Conservation (phyloP, 768 basidiomycete genomes). For the Leccinum olivaceopallidum region DNA sequence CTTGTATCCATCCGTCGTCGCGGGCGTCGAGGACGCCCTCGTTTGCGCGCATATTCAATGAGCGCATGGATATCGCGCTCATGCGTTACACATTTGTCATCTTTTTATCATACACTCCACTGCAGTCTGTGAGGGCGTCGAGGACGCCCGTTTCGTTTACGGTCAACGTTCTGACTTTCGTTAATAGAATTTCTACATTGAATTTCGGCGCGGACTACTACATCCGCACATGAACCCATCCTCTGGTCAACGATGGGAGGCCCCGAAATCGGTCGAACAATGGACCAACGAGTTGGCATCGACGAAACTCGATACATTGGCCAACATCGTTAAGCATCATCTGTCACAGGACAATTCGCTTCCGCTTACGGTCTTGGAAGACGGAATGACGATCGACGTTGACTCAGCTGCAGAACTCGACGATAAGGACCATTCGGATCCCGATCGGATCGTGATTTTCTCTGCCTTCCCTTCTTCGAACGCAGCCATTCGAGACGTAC, state of each 20-base stretch:
- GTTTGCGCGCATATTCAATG: too few relatives aligned
- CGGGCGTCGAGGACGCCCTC: too few relatives aligned
- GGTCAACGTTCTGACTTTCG: not conserved
- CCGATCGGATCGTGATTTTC: not conserved
- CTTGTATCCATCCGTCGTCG: too few relatives aligned
- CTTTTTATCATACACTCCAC: too few relatives aligned
- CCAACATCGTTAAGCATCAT: not conserved
- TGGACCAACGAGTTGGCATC: not conserved
- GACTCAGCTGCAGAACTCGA: not conserved
- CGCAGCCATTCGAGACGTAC: not conserved
- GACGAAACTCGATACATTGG: not conserved
- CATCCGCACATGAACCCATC: not conserved
- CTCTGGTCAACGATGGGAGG: not conserved
- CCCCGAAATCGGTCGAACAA: not conserved
- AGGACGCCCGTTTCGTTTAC: too few relatives aligned
- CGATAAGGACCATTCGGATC: not conserved
- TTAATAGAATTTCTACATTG: not conserved
- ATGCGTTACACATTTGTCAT: too few relatives aligned
- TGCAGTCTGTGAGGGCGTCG: too few relatives aligned
- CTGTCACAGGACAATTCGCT: not conserved
- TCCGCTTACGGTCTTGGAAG: not conserved
- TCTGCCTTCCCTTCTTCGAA: constrained; percentile 1
- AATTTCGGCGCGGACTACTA: not conserved
- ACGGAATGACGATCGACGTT: not conserved
- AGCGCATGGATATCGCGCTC: too few relatives aligned